Evolutionary conservation across 208 protist genomes (phyloP), one percentile per base, ranked within the genome.

Genomic region (Vickermania spadyakhi): DNA sequence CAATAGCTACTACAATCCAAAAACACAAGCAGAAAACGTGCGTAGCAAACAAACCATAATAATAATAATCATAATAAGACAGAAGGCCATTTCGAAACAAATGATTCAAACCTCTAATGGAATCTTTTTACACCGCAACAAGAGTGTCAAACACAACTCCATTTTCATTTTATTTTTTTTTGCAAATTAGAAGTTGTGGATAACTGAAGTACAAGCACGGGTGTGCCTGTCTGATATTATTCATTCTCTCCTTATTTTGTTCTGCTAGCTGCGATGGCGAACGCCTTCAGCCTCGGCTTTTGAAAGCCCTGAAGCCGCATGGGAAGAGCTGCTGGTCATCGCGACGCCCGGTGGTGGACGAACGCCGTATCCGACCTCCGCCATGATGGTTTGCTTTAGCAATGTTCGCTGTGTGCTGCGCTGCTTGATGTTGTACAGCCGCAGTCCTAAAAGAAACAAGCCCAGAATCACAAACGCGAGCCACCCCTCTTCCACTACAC

Each of bases 391-490:
- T 50, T 93, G 82, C 5, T 80, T 75, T 30, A 90, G 52, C 52
- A 93, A 57, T 54, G 68, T 50, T 2, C 76, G 71, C 56, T 89
- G 77, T 4, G 81, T 60, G 1, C 45, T 61, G 7, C 86, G 82
- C 65, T 93, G 82, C 31, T 68, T 78, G 42, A 85, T 73, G 45
- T 93, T 93, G 59, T 81, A 93, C 13, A 93, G 31, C 7, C 82
- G 75, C n/a, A 93, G 61, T 0, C 72, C 86, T 59, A 93, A 54
- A 58, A 93, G 79, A 49, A 90, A 73, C 14, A 77, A 49, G 18
- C 82, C 86, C 27, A 93, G 73, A 5, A 93, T 60, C 13, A 89
- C 14, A 60, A 93, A 85, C 0, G 80, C 70, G 23, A 93, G 22
- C 83, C 86, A 93, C 1, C 85, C 75, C 52, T 89, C 64, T 52